Percentiles rank a stretch among this genome's conserved stretches.
Conservation (phyloP, 306 rosid species). For the Quercus alba region DNA sequence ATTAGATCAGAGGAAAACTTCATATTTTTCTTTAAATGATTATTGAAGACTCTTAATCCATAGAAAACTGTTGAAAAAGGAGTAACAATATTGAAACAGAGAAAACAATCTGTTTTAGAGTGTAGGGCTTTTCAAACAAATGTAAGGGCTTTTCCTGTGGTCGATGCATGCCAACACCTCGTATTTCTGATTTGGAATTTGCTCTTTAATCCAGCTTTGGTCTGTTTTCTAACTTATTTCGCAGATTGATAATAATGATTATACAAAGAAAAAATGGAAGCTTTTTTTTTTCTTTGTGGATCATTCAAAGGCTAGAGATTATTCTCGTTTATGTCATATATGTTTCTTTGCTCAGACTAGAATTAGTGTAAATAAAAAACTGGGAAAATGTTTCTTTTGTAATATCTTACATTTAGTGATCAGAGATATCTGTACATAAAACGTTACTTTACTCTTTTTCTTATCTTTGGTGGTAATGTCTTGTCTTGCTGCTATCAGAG, state of each 20-base stretch:
- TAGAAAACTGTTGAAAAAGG: not conserved
- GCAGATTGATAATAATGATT: not conserved
- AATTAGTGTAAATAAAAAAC: not conserved
- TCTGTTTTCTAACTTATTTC: not conserved
- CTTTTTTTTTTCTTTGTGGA: not conserved
- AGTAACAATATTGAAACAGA: not conserved
- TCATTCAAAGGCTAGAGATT: conserved; percentile 3
- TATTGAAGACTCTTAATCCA: not conserved
- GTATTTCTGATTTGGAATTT: not conserved
- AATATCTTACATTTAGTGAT: conserved; percentile 4
- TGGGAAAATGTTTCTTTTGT: conserved; percentile 3
- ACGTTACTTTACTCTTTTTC: not conserved
- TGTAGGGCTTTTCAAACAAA: conserved; percentile 15
- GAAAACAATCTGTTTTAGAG: not conserved
- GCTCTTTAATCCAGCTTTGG: not conserved
- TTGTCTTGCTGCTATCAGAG: conserved; percentile 50
- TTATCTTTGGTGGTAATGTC: not conserved
- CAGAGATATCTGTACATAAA: conserved; percentile 17
- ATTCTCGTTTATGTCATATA: not conserved
- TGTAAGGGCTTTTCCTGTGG: not conserved
- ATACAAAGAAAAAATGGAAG: not conserved
- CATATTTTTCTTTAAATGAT: not conserved
- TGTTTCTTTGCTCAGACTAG: conserved; percentile 9
- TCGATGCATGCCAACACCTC: not conserved
- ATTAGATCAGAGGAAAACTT: not conserved